phyloP scores from a whole-genome alignment of 2,329 filamentous ascomycete genomes.

The Fusarium veterinarium region DNA sequence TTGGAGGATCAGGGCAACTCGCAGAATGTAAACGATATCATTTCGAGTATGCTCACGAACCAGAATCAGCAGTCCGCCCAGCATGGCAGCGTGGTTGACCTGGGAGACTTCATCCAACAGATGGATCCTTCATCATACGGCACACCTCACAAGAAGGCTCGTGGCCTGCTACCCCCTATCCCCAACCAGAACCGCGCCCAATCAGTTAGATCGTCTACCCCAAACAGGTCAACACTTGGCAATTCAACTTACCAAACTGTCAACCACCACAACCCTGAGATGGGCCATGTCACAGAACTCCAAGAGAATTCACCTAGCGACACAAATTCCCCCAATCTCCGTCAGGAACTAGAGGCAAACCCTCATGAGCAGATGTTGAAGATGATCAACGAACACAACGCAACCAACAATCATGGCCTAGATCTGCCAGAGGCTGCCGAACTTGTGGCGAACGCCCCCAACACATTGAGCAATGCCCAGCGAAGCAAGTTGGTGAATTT shows the following conservation, averaged over 20 bases:
- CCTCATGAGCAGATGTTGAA: conserved; percentile 73
- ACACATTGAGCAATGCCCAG: conserved; percentile 67
- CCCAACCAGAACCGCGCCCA: conserved; percentile 53
- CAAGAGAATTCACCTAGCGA: conserved; percentile 64
- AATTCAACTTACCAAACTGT: conserved; percentile 41
- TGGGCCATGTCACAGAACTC: conserved; percentile 70
- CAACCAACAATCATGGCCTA: conserved; percentile 59
- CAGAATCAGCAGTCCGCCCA: conserved; percentile 59
- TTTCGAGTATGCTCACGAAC: conserved; percentile 77
- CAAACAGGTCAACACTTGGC: conserved; percentile 21
- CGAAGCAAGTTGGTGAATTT: conserved; percentile 68
- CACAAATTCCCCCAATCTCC: conserved; percentile 60
- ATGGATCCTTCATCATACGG: conserved; percentile 53
- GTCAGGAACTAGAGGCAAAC: conserved; percentile 67
- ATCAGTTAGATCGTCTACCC: conserved; percentile 40
- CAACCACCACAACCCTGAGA: conserved; percentile 55
- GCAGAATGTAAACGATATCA: conserved; percentile 85
- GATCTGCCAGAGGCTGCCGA: conserved; percentile 64
- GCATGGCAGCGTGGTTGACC: conserved; percentile 69
- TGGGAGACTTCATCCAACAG: conserved; percentile 68
- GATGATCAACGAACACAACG: conserved; percentile 73
- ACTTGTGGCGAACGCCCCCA: conserved; percentile 65
- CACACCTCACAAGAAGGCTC: conserved; percentile 61
- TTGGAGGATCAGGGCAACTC: conserved; percentile 83
- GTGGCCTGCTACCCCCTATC: conserved; percentile 66